Base-by-base conservation (phyloP, 192 early-diverging fungal species). In the Gamsiella multidivaricata region DNA sequence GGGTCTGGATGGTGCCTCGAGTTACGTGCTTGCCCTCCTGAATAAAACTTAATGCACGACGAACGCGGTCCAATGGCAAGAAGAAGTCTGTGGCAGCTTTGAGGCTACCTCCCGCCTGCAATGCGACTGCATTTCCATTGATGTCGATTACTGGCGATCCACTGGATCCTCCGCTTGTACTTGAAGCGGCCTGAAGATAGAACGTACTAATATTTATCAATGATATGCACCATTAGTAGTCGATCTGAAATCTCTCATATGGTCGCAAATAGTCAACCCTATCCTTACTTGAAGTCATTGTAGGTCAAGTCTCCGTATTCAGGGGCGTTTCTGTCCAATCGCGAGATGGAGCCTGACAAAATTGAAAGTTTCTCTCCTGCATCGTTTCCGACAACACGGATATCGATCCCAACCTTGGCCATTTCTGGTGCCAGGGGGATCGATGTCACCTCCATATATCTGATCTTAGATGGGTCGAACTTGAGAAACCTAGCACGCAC, bases 61-160 rank as follows among this genome's bases (percentile, higher is more conserved):
- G 82, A 31, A 91, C 89, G 39, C 93, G 85, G 65, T 93, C 91
- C 36, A 95, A 66, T 11, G 94, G 94, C 32, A 95, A 90, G 69
- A 94, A 95, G 84, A 92, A 95, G 80, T 94, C 91, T 1, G 94
- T 94, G 20, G 93, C 93, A 33, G 92, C 92, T 29, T 88, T 83
- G 12, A 82, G 86, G 49, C 87, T 86, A 14, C 92, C 92, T 64
- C 67, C 92, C 4, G 92, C 94, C 62, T 95, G 92, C 31, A 95
- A 68, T 34, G 89, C 94, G 5, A 95, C 92, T 4, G 94, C 94
- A 50, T 89, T 85, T 51, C 94, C 94, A 20, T 93, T 84, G 69
- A 95, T 91, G 61, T 93, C 90, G 49, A 95, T 82, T 0, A 95
- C 94, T 29, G 94, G 94, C 0, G 88, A 90, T 36, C 94, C 94